Base-by-base conservation (phyloP, 1,139 yeast species). In the Candida buenavistaensis region DNA sequence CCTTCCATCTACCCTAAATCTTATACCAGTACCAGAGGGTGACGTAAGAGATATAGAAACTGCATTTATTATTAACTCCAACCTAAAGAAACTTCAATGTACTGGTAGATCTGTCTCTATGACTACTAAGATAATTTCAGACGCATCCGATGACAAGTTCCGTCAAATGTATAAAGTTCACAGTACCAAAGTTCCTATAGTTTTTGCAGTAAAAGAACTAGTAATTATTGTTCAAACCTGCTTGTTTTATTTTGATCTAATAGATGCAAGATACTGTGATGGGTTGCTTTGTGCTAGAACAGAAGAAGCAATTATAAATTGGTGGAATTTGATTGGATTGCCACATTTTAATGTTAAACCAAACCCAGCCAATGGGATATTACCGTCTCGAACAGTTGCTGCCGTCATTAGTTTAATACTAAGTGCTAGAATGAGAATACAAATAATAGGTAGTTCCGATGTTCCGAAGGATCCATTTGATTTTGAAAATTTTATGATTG, bases 391-490 rank as follows among this genome's bases (percentile, higher is more conserved):
- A n/a, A 73, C 88, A 0, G 86, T 82, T 0, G 73, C 85, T 0
- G 76, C 74, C 2, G 50, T 67, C 38, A 55, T 87, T 5, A 88
- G 95, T 36, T 72, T 84, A 50, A 73, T 85, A 0, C 58, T 83
- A 14, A 80, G 89, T 43, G 71, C 84, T 26, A 75, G 82, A 41
- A 68, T 82, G 37, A 72, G 95, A 38, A 56, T 90, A 27, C 68
- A 64, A 15, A 72, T 83, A 26, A 64, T 80, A n/a, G 82, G 87
- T 2, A 84, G 84, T 20, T 79, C 88, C 43, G 86, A 81, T 44
- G 80, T 83, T 2, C 90, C 96, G 0, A 89, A 88, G 52, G 97
- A 90, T 53, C 90, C 95, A 0, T 81, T 83, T 55, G 95, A 87
- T 48, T 80, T 80, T 38, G 83, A 80, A 37, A 73, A 72, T 39